Percentiles rank a stretch among this genome's conserved stretches.
These are phyloP conservation scores for Aureobasidium vineae DNA, from an alignment of 2,329 filamentous ascomycete genomes.

Conservation along the genomic window DNA sequence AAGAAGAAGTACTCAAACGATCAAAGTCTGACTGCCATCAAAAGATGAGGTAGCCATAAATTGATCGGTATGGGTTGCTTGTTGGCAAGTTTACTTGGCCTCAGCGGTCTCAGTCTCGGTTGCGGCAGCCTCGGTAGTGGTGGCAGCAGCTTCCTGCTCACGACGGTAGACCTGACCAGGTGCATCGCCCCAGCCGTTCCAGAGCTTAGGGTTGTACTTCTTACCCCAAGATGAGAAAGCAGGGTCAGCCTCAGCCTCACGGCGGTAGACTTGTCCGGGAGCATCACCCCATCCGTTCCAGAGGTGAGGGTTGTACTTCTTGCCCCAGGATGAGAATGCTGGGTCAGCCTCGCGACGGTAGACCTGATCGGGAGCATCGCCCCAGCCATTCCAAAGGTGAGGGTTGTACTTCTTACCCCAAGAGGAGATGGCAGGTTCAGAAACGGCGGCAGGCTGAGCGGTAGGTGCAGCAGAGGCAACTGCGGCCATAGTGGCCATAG, in stretches of 20 bases:
- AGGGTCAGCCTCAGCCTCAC: constrained; percentile 19
- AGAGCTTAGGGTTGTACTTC: constrained; percentile 8
- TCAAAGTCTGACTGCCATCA: background rate
- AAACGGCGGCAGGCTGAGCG: constrained; percentile 31
- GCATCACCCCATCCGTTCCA: constrained; percentile 24
- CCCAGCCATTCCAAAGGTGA: constrained; percentile 21
- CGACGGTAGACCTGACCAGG: constrained; percentile 30
- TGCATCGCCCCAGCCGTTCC: constrained; percentile 24
- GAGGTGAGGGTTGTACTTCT: constrained; percentile 26
- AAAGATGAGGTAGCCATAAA: background rate
- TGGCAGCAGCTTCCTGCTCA: constrained; percentile 26
- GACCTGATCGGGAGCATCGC: constrained; percentile 10
- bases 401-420: constrained; percentile 28
- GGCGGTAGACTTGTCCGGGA: constrained; percentile 16
- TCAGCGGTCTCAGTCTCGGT: constrained; percentile 1
- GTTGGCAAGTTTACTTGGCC: constrained; percentile 3
- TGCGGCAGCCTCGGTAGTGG: constrained; percentile 3
- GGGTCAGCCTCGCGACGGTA: constrained; percentile 27
- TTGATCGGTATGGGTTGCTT: background rate
- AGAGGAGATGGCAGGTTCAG: constrained; percentile 26
- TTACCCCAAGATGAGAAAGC: background rate
- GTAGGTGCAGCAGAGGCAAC: constrained; percentile 32
- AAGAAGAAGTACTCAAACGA: background rate
- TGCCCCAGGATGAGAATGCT: constrained; percentile 22
- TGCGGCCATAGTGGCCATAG: constrained; percentile 25